These are phyloP conservation scores for Phytophthora rubi DNA, from an alignment of 352 stramenopile genomes.

Conservation along the genomic window DNA sequence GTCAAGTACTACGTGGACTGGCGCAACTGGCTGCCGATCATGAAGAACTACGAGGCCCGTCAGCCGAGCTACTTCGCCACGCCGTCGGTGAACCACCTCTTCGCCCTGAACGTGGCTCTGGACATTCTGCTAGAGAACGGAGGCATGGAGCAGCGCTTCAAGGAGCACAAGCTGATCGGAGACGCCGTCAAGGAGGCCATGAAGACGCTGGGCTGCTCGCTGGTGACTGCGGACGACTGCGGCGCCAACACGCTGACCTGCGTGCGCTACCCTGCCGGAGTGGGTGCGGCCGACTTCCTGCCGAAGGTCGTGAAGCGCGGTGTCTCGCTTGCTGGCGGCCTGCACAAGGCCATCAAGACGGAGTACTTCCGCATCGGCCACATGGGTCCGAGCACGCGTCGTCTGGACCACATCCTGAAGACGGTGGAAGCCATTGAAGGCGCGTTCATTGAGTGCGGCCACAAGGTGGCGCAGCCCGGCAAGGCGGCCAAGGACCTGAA, in stretches of 20 bases:
- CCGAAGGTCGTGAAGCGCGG: constrained; percentile 75
- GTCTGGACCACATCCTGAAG: constrained; percentile 78
- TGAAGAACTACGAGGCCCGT: constrained; percentile 86
- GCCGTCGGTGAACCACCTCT: constrained; percentile 81
- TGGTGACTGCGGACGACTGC: constrained; percentile 59
- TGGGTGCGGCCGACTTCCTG: constrained; percentile 70
- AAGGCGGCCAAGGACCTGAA: constrained; percentile 60
- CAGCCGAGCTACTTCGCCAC: constrained; percentile 82
- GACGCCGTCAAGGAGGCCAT: constrained; percentile 75
- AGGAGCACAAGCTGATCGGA: constrained; percentile 65
- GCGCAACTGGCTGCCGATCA: constrained; percentile 83
- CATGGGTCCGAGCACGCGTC: constrained; percentile 81
- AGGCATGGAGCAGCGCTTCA: constrained; percentile 81
- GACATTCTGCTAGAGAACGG: constrained; percentile 77
- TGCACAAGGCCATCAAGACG: constrained; percentile 86
- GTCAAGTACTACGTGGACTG: constrained; percentile 81
- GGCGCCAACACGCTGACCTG: constrained; percentile 78
- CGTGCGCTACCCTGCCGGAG: constrained; percentile 73
- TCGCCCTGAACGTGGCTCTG: constrained; percentile 69
- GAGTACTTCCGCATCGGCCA: constrained; percentile 88
- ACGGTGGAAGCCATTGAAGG: constrained; percentile 76
- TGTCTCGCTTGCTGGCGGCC: constrained; percentile 72
- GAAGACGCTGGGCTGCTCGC: constrained; percentile 59
- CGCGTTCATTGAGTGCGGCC: constrained; percentile 73
- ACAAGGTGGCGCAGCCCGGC: constrained; percentile 63